Base-by-base conservation (phyloP, 192 early-diverging fungal genomes). In the Podila epigama region DNA sequence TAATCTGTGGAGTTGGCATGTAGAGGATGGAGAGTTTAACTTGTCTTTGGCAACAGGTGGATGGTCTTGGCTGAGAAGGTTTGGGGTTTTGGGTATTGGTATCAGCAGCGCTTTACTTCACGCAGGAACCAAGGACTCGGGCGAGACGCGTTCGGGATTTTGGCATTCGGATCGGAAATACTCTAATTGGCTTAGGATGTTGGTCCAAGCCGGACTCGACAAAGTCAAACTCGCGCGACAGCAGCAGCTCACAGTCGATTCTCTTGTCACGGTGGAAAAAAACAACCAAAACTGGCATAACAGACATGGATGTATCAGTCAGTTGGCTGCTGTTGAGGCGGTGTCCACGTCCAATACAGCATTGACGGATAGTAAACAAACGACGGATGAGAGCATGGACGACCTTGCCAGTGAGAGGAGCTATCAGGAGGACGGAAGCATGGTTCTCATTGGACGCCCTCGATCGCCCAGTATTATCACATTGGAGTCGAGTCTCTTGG, bases 1-100 rank as follows among this genome's bases (percentile, higher is more conserved):
- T 18, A 84, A 91, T 65, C 75, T 94, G 9, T 82, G 90, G 67
- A 70, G 63, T 42, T 84, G 75, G 80, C 81, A 82, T 65, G 64
- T 70, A 7, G 50, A 57, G 7, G 77, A 83, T 29, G 86, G 86
- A 5, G 67, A 71, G 20, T 67, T 80, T 18, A 87, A 87, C 36
- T 15, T 81, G 29, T 40, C 68, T 0, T 58, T 87, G 20, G 63
- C 70, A 33, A 79, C 65, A 12, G 69, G 69, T 64, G 81, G 83
- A 11, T 73, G 52, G 58, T 15, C 53, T 11, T 66, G 70, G 68
- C 54, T 69, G 48, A 32, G 63, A 32, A 41, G 58, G 1, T 27
- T 73, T 42, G 79, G 79, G 1, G 29, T 78, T 31, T 13, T 77
- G 12, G 75, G 70, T 0, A 33, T 73, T 4, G 65, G 81, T 0